A percentile compares a stretch with the other conserved stretches of the same genome.
Conservation (phyloP, 139 green algal genomes). For the Coccomyxa sp. region DNA sequence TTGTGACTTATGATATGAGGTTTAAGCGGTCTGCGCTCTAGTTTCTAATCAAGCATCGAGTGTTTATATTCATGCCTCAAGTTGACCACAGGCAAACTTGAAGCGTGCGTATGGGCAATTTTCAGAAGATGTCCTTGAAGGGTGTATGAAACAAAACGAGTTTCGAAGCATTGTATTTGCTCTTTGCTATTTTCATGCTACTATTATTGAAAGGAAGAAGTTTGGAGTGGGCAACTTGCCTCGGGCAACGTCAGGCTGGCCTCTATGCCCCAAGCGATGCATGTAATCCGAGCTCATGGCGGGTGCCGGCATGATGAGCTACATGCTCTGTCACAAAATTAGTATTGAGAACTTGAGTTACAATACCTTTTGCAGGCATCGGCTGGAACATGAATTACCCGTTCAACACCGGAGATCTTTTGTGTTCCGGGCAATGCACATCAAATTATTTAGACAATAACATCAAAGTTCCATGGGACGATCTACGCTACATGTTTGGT, state of each 20-base stretch:
- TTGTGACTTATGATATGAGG: too few species aligned
- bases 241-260: conserved; percentile 15
- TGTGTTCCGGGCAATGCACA: conserved; percentile 79
- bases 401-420: conserved; percentile 89
- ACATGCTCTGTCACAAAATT: not conserved
- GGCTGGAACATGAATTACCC: conserved; percentile 97
- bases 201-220: conserved; percentile 90
- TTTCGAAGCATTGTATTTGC: conserved; percentile 85
- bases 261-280: not conserved
- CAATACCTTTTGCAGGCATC: conserved; percentile 43
- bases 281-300: too few species aligned
- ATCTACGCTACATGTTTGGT: conserved; percentile 86
- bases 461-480: conserved; percentile 57
- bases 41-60: too few species aligned
- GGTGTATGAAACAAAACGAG: conserved; percentile 77
- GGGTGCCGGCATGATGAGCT: too few species aligned
- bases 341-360: not conserved
- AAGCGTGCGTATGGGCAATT: conserved; percentile 76
- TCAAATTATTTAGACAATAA: conserved; percentile 90
- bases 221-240: conserved; percentile 90
- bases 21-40: too few species aligned
- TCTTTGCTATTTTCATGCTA: conserved; percentile 89
- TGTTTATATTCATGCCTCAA: too few species aligned
- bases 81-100: conserved; percentile 70
- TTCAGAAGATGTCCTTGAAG: conserved; percentile 84